Evolutionary conservation across 306 rosid genomes (phyloP).

Genomic region (Cucumis cinereus): DNA sequence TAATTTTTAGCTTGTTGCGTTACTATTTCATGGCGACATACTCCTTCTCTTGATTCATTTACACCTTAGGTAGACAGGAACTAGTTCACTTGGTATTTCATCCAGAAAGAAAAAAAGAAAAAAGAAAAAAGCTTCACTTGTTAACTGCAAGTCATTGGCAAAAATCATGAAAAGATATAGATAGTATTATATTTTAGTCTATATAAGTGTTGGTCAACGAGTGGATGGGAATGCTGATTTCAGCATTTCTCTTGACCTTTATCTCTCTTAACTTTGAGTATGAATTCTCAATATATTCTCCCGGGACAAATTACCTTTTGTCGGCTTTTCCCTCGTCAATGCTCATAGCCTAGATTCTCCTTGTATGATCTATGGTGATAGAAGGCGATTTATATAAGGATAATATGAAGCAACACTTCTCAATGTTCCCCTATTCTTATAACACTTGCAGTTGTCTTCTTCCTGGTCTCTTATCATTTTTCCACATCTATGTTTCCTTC

Average conservation of each 20-base stretch:
- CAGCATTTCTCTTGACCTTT: background rate
- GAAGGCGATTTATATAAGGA: background rate
- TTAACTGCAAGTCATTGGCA: background rate
- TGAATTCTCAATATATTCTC: background rate
- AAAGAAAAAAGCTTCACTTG: background rate
- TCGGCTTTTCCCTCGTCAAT: background rate
- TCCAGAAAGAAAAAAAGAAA: no score
- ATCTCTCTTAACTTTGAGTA: background rate
- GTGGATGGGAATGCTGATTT: background rate
- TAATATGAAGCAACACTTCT: background rate
- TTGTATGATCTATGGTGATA: background rate
- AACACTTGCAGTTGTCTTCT: background rate
- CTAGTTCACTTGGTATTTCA: background rate
- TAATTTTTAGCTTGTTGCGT: conserved; percentile 15
- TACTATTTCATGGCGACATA: background rate
- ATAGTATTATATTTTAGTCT: background rate
- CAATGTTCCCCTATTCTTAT: background rate
- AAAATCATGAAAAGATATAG: background rate
- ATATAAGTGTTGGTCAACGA: background rate
- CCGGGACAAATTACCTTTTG: background rate
- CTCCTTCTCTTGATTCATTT: background rate
- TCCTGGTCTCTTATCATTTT: background rate
- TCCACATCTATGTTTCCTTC: background rate
- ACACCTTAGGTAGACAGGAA: background rate
- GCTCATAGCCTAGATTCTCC: background rate